Base-by-base conservation (phyloP, 371 early-diverging fungal species). In the Mucor plumbeus region DNA sequence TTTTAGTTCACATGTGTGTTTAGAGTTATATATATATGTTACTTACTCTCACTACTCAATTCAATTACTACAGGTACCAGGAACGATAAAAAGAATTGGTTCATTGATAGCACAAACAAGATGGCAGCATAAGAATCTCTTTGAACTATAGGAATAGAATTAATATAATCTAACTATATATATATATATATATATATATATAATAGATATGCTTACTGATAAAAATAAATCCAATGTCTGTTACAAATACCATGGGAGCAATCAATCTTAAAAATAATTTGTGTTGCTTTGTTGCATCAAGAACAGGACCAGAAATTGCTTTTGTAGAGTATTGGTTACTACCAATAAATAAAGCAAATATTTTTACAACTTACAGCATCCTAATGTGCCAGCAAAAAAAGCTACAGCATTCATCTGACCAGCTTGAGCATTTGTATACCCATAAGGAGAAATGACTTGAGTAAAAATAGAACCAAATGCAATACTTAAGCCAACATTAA, bases 1-100 rank as follows among this genome's bases (percentile, higher is more conserved):
- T 43, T 17, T 60, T 9, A 44, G 34, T 17, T 60, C 17, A 8
- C 1, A 10, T 26, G 13, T 8, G 26, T 26, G 21, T 26, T 26
- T 7, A 17, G 15, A 6, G 8, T n/a, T 17, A 44, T 15, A n/a
- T 15, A 15, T 26, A 55, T 13, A 34, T 1, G 4, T 9, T 3
- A 61, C 71, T 56, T 74, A 79, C 86, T 78, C 75, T 87, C 88
- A 41, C 80, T 80, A 19, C 84, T 80, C 14, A 86, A 71, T 60
- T 87, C 88, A 61, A 87, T 78, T 8, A 79, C 78, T 0, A 84
- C 75, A 7, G 88, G 88, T 31, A 87, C 73, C 35, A 85, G 64
- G 13, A 79, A 74, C 34, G 83, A 85, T 6, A 86, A 71, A 59
- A 79, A 80, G 39, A 85, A 71, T 44, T 85, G 85, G 19, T 84